phyloP scores from a whole-genome alignment of 306 rosid genomes.

The Trichosanthes cucumerina region DNA sequence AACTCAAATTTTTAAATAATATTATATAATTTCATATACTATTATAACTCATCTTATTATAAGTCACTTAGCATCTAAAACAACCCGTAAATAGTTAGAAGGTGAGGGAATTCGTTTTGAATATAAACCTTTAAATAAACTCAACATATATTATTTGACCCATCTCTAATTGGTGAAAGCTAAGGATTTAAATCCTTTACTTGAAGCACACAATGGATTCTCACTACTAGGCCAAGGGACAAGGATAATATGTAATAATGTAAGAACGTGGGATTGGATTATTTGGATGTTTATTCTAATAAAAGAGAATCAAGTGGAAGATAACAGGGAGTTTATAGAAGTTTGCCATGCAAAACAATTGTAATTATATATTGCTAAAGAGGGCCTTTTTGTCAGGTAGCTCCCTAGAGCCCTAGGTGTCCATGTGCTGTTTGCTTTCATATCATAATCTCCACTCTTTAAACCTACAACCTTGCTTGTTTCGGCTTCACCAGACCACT shows the following conservation, averaged over 20 bases:
- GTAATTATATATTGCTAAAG: slow-evolving; percentile 8
- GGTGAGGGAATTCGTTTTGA: background rate
- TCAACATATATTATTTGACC: background rate
- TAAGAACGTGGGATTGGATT: background rate
- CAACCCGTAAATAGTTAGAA: background rate
- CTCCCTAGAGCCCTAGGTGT: slow-evolving; percentile 27
- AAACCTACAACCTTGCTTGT: slow-evolving; percentile 34
- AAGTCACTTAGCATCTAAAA: no score
- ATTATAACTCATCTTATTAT: no score
- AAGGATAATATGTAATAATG: slow-evolving; percentile 4
- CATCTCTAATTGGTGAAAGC: background rate
- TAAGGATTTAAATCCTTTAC: background rate
- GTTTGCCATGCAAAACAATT: slow-evolving; percentile 19
- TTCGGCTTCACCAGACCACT: slow-evolving; percentile 65
- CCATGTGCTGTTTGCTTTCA: slow-evolving; percentile 62
- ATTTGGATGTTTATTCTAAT: slow-evolving; percentile 6
- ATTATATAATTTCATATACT: no score
- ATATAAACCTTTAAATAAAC: background rate
- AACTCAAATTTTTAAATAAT: no score
- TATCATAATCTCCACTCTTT: slow-evolving; percentile 44
- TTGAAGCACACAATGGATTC: background rate
- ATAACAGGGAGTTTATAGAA: background rate
- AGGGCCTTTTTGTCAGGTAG: slow-evolving; percentile 46
- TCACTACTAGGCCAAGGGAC: slow-evolving; percentile 1
- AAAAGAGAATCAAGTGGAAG: slow-evolving; percentile 4